A percentile compares a stretch with the other conserved stretches of the same genome.
phyloP scores from a whole-genome alignment of 225 moss, liverwort and hornwort species.

The Takakia lepidozioides region DNA sequence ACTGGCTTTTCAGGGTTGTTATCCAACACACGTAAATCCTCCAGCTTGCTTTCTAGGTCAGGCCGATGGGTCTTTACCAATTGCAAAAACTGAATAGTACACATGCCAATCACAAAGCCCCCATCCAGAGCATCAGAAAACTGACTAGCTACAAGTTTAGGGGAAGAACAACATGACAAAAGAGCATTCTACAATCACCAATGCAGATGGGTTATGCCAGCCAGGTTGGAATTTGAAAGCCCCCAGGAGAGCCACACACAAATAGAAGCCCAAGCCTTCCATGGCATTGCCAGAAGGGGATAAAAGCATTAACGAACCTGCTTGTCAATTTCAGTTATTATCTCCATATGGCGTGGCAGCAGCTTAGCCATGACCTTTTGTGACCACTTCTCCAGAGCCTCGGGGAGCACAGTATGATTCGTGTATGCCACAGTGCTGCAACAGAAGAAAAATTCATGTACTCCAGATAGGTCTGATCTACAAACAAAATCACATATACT shows the following conservation, averaged over 20 bases:
- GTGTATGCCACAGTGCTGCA: conserved; percentile 27
- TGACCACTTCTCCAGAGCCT: conserved; percentile 77
- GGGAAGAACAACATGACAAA: too few species aligned
- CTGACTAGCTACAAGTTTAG: too few species aligned
- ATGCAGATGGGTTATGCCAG: too few species aligned
- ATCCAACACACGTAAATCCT: conserved; percentile 27
- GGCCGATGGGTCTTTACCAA: conserved; percentile 26
- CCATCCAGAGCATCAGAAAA: conserved; percentile 72
- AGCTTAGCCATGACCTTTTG: conserved; percentile 58
- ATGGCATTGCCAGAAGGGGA: conserved; percentile 57
- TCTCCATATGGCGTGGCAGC: conserved; percentile 75
- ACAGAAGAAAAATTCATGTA: too few species aligned
- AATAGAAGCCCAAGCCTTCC: conserved; percentile 53
- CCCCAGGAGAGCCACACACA: conserved; percentile 67
- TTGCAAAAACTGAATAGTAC: conserved; percentile 36
- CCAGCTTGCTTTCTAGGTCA: conserved; percentile 33
- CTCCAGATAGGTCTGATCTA: too few species aligned
- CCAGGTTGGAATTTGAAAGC: conserved; percentile 68
- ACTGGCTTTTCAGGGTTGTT: conserved; percentile 35
- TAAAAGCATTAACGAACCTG: too few species aligned
- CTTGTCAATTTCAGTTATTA: conserved; percentile 66
- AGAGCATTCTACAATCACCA: too few species aligned
- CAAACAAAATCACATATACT: background rate
- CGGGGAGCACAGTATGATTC: conserved; percentile 77
- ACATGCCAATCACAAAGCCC: conserved; percentile 70